These are phyloP conservation scores for Gelatoporia subvermispora DNA, from an alignment of 768 basidiomycete species.

Conservation along the genomic window DNA sequence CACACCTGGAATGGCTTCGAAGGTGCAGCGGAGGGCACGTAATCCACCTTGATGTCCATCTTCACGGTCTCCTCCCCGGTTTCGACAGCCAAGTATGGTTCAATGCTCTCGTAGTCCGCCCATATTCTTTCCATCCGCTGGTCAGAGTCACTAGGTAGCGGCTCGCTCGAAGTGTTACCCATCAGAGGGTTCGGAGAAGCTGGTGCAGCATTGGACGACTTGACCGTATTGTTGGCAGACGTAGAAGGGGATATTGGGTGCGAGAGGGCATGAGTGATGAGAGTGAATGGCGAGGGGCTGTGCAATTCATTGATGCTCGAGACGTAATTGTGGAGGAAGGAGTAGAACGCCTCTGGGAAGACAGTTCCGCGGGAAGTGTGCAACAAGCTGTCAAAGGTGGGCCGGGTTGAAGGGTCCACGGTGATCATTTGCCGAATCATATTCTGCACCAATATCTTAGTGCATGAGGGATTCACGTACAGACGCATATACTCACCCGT, in stretches of 20 bases:
- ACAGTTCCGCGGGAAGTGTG: slow-evolving; percentile 71
- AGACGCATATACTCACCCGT: slow-evolving; percentile 48
- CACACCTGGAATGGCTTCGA: slow-evolving; percentile 59
- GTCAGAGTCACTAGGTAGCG: slow-evolving; percentile 78
- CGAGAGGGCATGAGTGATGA: slow-evolving; percentile 18
- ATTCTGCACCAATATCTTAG: slow-evolving; percentile 39
- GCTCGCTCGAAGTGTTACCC: slow-evolving; percentile 24
- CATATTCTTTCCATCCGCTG: slow-evolving; percentile 78
- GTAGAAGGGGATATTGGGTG: slow-evolving; percentile 21
- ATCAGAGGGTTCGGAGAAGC: slow-evolving; percentile 4
- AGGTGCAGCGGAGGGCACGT: slow-evolving; percentile 35
- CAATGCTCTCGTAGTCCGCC: slow-evolving; percentile 82
- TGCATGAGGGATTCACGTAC: background rate
- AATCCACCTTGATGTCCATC: slow-evolving; percentile 56
- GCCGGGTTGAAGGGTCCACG: slow-evolving; percentile 70
- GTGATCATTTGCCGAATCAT: slow-evolving; percentile 90
- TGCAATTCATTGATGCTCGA: slow-evolving; percentile 72
- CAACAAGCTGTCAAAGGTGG: slow-evolving; percentile 77
- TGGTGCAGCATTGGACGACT: background rate
- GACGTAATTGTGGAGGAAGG: slow-evolving; percentile 89
- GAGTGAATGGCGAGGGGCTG: slow-evolving; percentile 37
- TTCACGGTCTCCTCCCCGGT: slow-evolving; percentile 37
- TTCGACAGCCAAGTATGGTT: slow-evolving; percentile 59
- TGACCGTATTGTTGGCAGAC: slow-evolving; percentile 26
- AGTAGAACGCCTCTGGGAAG: slow-evolving; percentile 92